Conservation (phyloP, 2,329 filamentous ascomycete genomes). For the Whalleya microplaca region DNA sequence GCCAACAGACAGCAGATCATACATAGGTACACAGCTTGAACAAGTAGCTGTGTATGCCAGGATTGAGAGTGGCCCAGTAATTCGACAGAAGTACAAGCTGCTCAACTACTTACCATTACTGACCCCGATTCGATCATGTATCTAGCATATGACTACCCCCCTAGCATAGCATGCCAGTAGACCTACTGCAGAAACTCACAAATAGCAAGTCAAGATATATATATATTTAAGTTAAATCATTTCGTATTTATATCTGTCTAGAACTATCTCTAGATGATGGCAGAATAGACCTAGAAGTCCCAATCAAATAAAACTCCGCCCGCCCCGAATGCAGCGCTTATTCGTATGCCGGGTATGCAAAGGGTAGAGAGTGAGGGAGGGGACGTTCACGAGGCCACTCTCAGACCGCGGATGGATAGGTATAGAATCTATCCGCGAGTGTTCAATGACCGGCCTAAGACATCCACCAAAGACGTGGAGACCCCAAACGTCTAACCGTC, state of each 20-base stretch:
- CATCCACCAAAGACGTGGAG: not conserved
- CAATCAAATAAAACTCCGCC: not conserved
- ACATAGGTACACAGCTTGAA: no score
- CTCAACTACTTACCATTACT: no score
- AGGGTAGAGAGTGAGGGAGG: not conserved
- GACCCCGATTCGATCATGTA: no score
- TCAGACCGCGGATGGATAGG: not conserved
- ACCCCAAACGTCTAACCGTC: not conserved
- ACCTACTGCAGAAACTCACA: not conserved
- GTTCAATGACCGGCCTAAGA: not conserved
- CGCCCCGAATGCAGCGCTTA: constrained; percentile 22
- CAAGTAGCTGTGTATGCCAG: no score
- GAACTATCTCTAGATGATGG: constrained; percentile 13
- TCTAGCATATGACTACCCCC: no score
- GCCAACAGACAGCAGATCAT: no score
- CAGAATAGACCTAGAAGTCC: constrained; percentile 5
- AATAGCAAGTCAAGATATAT: not conserved
- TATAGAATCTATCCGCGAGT: not conserved
- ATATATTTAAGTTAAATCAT: constrained; percentile 10
- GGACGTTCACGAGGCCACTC: not conserved
- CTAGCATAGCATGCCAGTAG: not conserved
- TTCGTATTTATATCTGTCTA: constrained; percentile 18
- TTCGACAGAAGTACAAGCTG: no score
- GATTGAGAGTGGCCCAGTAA: no score
- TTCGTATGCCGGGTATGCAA: constrained; percentile 12